Conservation (phyloP, 208 protist species). For the Crithidia fasciculata region DNA sequence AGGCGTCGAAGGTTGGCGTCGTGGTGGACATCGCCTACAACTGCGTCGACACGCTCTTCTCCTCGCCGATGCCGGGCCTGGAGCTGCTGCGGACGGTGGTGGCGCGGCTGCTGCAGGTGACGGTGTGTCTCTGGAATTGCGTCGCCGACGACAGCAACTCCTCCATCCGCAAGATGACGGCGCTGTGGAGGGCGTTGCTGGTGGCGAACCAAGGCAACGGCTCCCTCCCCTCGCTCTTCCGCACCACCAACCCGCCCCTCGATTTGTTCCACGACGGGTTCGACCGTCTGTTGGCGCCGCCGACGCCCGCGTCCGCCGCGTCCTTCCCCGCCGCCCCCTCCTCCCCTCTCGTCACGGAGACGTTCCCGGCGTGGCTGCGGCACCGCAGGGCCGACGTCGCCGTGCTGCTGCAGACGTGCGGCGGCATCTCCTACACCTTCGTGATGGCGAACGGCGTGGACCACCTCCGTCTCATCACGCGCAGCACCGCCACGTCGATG, state of each 20-base stretch:
- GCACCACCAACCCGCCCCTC: constrained; percentile 7
- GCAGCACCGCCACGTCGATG: constrained; percentile 14
- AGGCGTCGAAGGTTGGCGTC: constrained; percentile 33
- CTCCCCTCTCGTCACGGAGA: not conserved
- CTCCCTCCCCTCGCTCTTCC: constrained; percentile 20
- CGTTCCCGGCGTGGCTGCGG: constrained; percentile 38
- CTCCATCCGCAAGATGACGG: constrained; percentile 32
- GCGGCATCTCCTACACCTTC: constrained; percentile 27
- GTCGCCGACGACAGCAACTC: constrained; percentile 13
- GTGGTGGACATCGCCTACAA: constrained; percentile 55
- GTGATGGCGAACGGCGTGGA: constrained; percentile 35
- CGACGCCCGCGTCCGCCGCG: not conserved
- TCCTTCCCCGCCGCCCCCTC: not conserved
- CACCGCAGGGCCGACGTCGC: constrained; percentile 16
- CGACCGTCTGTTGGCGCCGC: constrained; percentile 33
- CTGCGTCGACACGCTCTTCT: constrained; percentile 48
- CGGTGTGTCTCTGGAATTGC: constrained; percentile 33
- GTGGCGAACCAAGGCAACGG: constrained; percentile 28
- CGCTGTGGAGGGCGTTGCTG: constrained; percentile 49
- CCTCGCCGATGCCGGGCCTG: constrained; percentile 43
- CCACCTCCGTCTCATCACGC: constrained; percentile 25
- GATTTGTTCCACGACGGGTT: constrained; percentile 30
- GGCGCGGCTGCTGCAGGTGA: constrained; percentile 51
- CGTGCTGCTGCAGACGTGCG: constrained; percentile 29
- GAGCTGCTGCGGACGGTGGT: constrained; percentile 53